A percentile compares a stretch with the other conserved stretches of the same genome.
Evolutionary conservation across 352 stramenopile genomes (phyloP).

Genomic region (Phytophthora syringae): DNA sequence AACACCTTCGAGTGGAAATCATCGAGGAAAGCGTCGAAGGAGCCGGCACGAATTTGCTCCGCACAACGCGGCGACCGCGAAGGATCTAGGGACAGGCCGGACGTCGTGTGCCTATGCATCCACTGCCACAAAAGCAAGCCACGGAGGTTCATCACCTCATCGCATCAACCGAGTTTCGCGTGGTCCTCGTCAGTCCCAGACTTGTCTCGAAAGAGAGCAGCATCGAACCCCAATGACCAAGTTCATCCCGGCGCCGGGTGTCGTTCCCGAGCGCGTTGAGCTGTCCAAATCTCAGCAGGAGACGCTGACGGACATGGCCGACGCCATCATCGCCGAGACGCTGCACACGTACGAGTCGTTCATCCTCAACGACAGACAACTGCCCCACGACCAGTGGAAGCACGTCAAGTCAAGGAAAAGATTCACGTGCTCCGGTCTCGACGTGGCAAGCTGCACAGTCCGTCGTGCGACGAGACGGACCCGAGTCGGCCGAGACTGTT

Average conservation of each 20-base stretch:
- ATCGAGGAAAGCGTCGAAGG: constrained; percentile 6
- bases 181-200: constrained; percentile 16
- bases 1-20: background rate
- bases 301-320: constrained; percentile 44
- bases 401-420: constrained; percentile 45
- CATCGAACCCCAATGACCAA: constrained; percentile 17
- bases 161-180: constrained; percentile 3
- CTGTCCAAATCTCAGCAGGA: constrained; percentile 30
- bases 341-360: constrained; percentile 50
- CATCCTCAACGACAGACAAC: constrained; percentile 33
- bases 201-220: constrained; percentile 12
- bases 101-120: constrained; percentile 26
- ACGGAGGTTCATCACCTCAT: constrained; percentile 30
- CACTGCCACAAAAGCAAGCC: constrained; percentile 18
- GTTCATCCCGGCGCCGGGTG: constrained; percentile 5
- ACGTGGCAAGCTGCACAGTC: constrained; percentile 9
- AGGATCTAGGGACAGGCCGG: constrained; percentile 12
- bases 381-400: constrained; percentile 49
- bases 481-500: constrained; percentile 37
- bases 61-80: constrained; percentile 17
- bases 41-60: constrained; percentile 6
- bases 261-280: constrained; percentile 21
- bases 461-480: constrained; percentile 15
- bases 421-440: constrained; percentile 51
- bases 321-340: constrained; percentile 53